Evolutionary conservation across 306 rosid genomes (phyloP).

Genomic region (Cicer judaicum): DNA sequence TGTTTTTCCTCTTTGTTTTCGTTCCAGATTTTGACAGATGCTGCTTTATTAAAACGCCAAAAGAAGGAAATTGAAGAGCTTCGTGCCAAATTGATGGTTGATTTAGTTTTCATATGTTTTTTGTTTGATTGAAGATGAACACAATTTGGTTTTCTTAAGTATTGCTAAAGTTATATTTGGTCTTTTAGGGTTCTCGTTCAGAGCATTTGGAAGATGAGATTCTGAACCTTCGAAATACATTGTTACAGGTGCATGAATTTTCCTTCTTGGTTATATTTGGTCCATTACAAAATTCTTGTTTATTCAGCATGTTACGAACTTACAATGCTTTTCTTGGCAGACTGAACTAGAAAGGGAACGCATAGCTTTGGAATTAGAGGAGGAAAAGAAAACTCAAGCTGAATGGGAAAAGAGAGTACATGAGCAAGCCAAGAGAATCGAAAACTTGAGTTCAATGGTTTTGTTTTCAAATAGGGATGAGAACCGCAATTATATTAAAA

Average conservation of each 20-base stretch:
- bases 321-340: slow-evolving; percentile 51
- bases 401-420: slow-evolving; percentile 87
- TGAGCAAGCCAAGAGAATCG: slow-evolving; percentile 90
- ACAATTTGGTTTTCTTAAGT: slow-evolving; percentile 21
- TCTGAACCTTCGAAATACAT: slow-evolving; percentile 83
- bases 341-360: slow-evolving; percentile 94
- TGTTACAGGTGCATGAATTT: slow-evolving; percentile 68
- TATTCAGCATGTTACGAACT: slow-evolving; percentile 35
- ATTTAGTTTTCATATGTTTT: slow-evolving; percentile 33
- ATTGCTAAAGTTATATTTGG: slow-evolving; percentile 26
- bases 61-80: slow-evolving; percentile 95
- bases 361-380: slow-evolving; percentile 94
- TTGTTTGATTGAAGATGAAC: slow-evolving; percentile 16
- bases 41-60: slow-evolving; percentile 96
- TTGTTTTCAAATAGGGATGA: slow-evolving; percentile 88
- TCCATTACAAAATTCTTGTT: slow-evolving; percentile 29
- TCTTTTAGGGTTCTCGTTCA: slow-evolving; percentile 87
- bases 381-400: slow-evolving; percentile 88
- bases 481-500: slow-evolving; percentile 61
- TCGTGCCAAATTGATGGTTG: slow-evolving; percentile 88
- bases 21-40: slow-evolving; percentile 92
- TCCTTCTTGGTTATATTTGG: slow-evolving; percentile 32
- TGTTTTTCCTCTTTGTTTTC: slow-evolving; percentile 34
- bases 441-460: slow-evolving; percentile 93
- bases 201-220: slow-evolving; percentile 83